Conservation (phyloP, 257 asterid species). For the Nicotiana knightiana region DNA sequence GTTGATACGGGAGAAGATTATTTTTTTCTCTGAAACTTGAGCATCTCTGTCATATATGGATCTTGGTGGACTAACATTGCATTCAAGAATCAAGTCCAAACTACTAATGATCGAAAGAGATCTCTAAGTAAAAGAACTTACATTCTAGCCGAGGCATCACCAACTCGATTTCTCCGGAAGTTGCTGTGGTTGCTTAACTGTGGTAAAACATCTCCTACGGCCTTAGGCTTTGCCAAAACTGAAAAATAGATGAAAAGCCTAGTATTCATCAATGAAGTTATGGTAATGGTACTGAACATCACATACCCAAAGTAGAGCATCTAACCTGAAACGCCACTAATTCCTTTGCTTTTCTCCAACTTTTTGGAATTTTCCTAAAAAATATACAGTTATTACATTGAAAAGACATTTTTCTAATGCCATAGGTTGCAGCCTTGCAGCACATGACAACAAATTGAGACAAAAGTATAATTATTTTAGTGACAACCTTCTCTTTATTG, state of each 20-base stretch:
- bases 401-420: slow-evolving; percentile 1
- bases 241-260: slow-evolving; percentile 9
- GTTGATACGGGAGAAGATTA: not conserved
- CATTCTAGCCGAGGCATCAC: slow-evolving; percentile 50
- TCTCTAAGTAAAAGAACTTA: slow-evolving; percentile 27
- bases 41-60: not conserved
- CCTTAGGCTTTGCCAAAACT: slow-evolving; percentile 56
- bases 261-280: not conserved
- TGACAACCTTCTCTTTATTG: slow-evolving; percentile 44
- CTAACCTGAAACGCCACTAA: slow-evolving; percentile 66
- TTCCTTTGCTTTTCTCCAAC: slow-evolving; percentile 33
- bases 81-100: not conserved
- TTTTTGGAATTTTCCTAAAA: slow-evolving; percentile 39
- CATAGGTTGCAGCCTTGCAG: not conserved
- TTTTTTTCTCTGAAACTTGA: slow-evolving; percentile 2
- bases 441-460: slow-evolving; percentile 15
- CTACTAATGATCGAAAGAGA: not conserved
- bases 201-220: slow-evolving; percentile 42
- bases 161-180: slow-evolving; percentile 43
- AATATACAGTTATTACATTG: not conserved
- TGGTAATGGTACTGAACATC: slow-evolving; percentile 1
- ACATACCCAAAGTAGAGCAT: slow-evolving; percentile 15
- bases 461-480: not conserved
- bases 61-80: slow-evolving; percentile 9
- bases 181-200: slow-evolving; percentile 42